phyloP scores from a whole-genome alignment of 495 filamentous ascomycete species.

The Hypoxylon subgilvum region DNA sequence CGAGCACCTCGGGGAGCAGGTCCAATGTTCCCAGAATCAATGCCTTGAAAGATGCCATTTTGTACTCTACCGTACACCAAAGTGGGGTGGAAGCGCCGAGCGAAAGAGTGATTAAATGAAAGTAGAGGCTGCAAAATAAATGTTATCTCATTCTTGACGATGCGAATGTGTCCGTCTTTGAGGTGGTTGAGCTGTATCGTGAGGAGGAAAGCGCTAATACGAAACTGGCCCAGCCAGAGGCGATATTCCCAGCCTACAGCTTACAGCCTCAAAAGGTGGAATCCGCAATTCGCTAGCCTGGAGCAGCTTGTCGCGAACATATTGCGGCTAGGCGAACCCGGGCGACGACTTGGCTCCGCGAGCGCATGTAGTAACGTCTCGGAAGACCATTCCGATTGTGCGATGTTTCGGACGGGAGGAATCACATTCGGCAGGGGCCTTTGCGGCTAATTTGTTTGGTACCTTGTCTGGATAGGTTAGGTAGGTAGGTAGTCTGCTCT shows the following conservation, averaged over 20 bases:
- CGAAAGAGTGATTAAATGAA: conserved; percentile 12
- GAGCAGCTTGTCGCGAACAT: conserved; percentile 30
- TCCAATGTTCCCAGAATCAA: conserved; percentile 38
- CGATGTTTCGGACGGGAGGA: conserved; percentile 36
- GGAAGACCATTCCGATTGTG: conserved; percentile 41
- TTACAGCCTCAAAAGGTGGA: conserved; percentile 25
- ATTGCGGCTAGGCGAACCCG: conserved; percentile 23
- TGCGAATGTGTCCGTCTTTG: conserved; percentile 31
- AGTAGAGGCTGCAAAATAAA: conserved; percentile 3
- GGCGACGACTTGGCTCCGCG: conserved; percentile 32
- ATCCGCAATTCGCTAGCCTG: conserved; percentile 13
- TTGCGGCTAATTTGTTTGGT: conserved; percentile 36
- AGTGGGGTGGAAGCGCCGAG: conserved; percentile 6
- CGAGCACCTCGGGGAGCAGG: conserved; percentile 41
- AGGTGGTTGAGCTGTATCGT: conserved; percentile 17
- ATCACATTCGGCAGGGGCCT: conserved; percentile 30
- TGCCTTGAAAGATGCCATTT: conserved; percentile 39
- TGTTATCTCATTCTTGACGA: neutral
- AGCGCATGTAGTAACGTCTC: conserved; percentile 41
- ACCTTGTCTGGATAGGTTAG: conserved; percentile 13
- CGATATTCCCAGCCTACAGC: conserved; percentile 14
- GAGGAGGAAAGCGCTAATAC: conserved; percentile 12
- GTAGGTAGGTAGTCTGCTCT: no score
- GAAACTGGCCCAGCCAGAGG: conserved; percentile 3
- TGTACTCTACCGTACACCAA: conserved; percentile 9